These are phyloP conservation scores for Sporothrix protearum DNA, from an alignment of 2,329 filamentous ascomycete genomes.

Conservation along the genomic window DNA sequence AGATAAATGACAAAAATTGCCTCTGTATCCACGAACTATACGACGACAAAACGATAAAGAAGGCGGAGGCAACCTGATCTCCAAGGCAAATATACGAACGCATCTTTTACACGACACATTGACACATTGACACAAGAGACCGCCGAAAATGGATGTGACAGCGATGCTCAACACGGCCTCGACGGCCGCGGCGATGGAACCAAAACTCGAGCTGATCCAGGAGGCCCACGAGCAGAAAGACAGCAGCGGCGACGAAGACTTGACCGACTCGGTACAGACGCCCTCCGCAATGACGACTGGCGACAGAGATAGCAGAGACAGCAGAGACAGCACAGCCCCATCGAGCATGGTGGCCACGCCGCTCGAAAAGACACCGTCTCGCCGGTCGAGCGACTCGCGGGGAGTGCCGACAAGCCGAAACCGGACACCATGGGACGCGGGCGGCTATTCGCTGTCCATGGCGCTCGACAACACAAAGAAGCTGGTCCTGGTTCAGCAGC, in stretches of 20 bases:
- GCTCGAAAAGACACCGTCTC: conserved; percentile 32
- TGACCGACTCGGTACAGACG: conserved; percentile 29
- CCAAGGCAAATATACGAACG: background rate
- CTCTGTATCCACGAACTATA: background rate
- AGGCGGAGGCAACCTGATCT: background rate
- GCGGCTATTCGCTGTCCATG: conserved; percentile 47
- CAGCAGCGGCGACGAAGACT: conserved; percentile 15
- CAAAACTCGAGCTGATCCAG: background rate
- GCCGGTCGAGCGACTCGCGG: conserved; percentile 34
- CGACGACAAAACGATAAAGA: background rate
- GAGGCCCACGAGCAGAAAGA: conserved; percentile 5
- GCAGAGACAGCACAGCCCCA: conserved; percentile 26
- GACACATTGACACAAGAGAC: too few species aligned
- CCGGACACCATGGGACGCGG: conserved; percentile 51
- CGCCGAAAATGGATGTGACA: conserved; percentile 41
- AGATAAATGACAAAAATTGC: background rate
- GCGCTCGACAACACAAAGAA: conserved; percentile 42
- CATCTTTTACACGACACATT: background rate
- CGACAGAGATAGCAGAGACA: conserved; percentile 22
- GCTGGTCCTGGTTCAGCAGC: conserved; percentile 27
- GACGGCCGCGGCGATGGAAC: conserved; percentile 28
- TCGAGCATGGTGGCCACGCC: conserved; percentile 36
- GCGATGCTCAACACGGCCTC: conserved; percentile 41
- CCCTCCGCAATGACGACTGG: conserved; percentile 30
- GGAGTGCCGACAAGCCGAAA: conserved; percentile 32